Percentiles rank a stretch among this genome's conserved stretches.
Conservation (phyloP, 192 early-diverging fungal species). For the Pilobolus umbonatus region DNA sequence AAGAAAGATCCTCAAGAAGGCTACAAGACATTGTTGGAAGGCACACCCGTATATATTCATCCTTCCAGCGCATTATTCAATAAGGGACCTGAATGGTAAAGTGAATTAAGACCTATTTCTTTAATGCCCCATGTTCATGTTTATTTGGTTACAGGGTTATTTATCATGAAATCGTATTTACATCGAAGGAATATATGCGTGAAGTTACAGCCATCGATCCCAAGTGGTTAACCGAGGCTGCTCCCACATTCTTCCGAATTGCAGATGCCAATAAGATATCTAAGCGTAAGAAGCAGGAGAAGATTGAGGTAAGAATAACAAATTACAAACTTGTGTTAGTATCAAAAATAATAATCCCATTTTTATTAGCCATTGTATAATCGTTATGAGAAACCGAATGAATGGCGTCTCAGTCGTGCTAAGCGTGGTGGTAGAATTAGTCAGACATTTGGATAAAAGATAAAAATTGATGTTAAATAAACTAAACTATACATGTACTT, state of each 20-base stretch:
- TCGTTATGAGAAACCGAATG: conserved; percentile 92
- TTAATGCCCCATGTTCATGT: background rate
- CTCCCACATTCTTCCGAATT: conserved; percentile 95
- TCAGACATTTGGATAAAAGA: conserved; percentile 70
- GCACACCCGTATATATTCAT: conserved; percentile 96
- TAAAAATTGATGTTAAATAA: too few species aligned
- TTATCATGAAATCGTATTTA: conserved; percentile 88
- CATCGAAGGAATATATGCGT: conserved; percentile 90
- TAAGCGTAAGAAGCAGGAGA: conserved; percentile 90
- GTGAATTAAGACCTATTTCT: background rate
- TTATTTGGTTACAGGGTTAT: conserved; percentile 59
- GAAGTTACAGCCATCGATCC: conserved; percentile 86
- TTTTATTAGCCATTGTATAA: conserved; percentile 78
- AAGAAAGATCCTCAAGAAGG: conserved; percentile 99
- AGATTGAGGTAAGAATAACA: conserved; percentile 51
- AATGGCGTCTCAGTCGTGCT: conserved; percentile 87
- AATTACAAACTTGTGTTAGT: too few species aligned
- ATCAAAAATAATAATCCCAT: too few species aligned
- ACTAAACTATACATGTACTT: too few species aligned
- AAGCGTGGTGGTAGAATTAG: conserved; percentile 66
- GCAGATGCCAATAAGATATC: conserved; percentile 93
- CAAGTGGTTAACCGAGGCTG: conserved; percentile 93
- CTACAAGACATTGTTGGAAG: conserved; percentile 97
- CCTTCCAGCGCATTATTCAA: conserved; percentile 95
- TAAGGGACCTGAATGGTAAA: conserved; percentile 85